Base-by-base conservation (phyloP, 2,329 filamentous ascomycete genomes). In the Thielaviopsis ethacetica region DNA sequence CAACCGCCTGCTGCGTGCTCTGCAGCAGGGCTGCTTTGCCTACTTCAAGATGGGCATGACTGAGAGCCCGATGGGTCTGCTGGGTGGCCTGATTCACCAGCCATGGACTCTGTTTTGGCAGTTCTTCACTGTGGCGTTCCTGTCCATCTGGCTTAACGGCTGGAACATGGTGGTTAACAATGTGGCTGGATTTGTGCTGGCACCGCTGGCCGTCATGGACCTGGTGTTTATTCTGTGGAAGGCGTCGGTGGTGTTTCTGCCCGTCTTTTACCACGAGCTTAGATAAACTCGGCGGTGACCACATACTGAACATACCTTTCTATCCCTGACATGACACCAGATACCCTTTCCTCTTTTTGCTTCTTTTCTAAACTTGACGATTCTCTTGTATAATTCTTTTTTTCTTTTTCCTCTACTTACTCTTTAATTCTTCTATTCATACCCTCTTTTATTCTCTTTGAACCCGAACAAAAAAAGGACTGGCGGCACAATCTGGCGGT, bases 91-190 rank as follows among this genome's bases (percentile, higher is more conserved):
- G 60, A 84, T 95, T 64, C 80, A 84, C 55, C 80, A 83, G 58
- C 93, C 93, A 0, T 71, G 83, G 56, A 79, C 90, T 47, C 81
- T 98, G 47, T 84, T 93, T 65, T 87, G 86, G 69, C 93, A 98
- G 72, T 98, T 98, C 75, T 98, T 96, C 73, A 81, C 84, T 27
- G 93, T 98, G 34, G 93, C 93, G 2, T 83, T 97, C 64, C 80
- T 95, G 64, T 83, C 85, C 26, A 89, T 97, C 64, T 94, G 87
- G 85, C 67, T 83, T 62, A 72, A 77, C 62, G 67, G 67, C 4
- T 65, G 71, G 51, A 68, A 70, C 9, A 67, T 75, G 58, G 61
- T 76, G 24, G 69, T 70, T 27, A 71, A 71, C 64, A 69, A 77
- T 62, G 65, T 76, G 1, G 74, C 75, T 53, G 69, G 80, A 63